These are phyloP conservation scores for Claviceps pazoutovae DNA, from an alignment of 2,329 filamentous ascomycete genomes.

Conservation along the genomic window DNA sequence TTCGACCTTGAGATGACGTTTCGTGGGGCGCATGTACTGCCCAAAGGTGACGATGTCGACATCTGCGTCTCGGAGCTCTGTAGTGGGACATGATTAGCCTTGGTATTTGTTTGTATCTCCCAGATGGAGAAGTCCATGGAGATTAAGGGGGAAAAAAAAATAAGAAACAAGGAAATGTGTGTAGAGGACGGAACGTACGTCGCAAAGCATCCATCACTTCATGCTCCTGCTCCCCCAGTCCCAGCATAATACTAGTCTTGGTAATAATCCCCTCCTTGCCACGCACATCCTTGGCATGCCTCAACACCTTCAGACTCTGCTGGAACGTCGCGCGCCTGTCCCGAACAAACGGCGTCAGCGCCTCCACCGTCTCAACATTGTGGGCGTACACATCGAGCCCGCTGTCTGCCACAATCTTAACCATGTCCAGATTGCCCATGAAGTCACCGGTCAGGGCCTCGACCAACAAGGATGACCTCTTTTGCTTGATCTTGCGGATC, in stretches of 20 bases:
- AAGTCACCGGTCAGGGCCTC: slow-evolving; percentile 85
- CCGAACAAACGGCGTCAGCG: slow-evolving; percentile 73
- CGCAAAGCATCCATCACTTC: slow-evolving; percentile 68
- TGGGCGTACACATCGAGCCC: slow-evolving; percentile 94
- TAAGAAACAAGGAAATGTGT: slow-evolving; percentile 9
- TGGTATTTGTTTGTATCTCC: not conserved
- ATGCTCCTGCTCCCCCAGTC: slow-evolving; percentile 79
- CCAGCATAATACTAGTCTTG: slow-evolving; percentile 98
- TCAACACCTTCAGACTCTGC: slow-evolving; percentile 68
- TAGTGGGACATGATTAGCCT: not conserved
- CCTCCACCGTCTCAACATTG: slow-evolving; percentile 92
- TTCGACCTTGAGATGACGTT: slow-evolving; percentile 92
- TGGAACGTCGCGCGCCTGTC: slow-evolving; percentile 82
- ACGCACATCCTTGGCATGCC: slow-evolving; percentile 64
- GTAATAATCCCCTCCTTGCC: slow-evolving; percentile 65
- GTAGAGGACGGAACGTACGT: slow-evolving; percentile 26
- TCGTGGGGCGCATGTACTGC: slow-evolving; percentile 99
- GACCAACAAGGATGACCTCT: slow-evolving; percentile 62
- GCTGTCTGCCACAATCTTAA: slow-evolving; percentile 66
- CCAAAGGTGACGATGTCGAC: slow-evolving; percentile 97
- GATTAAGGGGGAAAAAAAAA: not conserved
- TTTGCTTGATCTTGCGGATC: slow-evolving; percentile 82
- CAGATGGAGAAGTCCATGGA: no score
- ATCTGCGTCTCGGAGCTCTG: slow-evolving; percentile 62
- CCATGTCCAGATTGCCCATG: slow-evolving; percentile 73